Evolutionary conservation across 495 filamentous ascomycete genomes (phyloP).

Genomic region (Penicillium riverlandense): DNA sequence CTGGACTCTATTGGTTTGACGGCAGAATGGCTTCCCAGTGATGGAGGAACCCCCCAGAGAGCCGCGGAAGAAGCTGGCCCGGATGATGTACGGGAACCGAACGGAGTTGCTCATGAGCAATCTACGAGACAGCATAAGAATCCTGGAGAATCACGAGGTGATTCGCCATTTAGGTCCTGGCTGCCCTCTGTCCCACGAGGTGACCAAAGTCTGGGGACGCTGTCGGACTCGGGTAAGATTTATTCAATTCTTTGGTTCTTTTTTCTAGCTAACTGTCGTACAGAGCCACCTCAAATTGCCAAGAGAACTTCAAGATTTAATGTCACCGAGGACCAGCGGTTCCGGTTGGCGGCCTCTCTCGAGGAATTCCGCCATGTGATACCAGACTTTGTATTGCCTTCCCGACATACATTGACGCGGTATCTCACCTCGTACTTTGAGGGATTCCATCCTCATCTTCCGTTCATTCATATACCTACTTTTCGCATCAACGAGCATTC

Average conservation of each 20-base stretch:
- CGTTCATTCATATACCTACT: constrained; percentile 29
- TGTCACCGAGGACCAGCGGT: constrained; percentile 30
- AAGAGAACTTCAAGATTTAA: constrained; percentile 21
- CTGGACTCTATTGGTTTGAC: constrained; percentile 33
- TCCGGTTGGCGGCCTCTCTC: constrained; percentile 26
- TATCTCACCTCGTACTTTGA: constrained; percentile 33
- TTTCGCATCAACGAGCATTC: constrained; percentile 27
- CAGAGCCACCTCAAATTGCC: constrained; percentile 24
- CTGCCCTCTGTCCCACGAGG: constrained; percentile 30
- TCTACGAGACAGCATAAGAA: constrained; percentile 11
- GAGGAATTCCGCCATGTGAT: constrained; percentile 33
- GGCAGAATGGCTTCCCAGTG: constrained; percentile 31
- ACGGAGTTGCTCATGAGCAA: constrained; percentile 12
- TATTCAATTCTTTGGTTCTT: background rate
- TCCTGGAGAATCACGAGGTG: constrained; percentile 23
- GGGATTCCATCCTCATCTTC: constrained; percentile 31
- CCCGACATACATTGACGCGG: constrained; percentile 30
- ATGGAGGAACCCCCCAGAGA: constrained; percentile 18
- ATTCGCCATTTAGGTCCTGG: constrained; percentile 35
- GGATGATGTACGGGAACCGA: constrained; percentile 15
- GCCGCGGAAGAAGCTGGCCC: constrained; percentile 13
- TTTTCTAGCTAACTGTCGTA: background rate
- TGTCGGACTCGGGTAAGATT: constrained; percentile 28
- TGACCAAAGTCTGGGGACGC: constrained; percentile 27
- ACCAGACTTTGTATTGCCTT: constrained; percentile 29